A percentile compares a stretch with the other conserved stretches of the same genome.
Evolutionary conservation across 306 rosid species (phyloP).

Genomic region (Fagus crenata): DNA sequence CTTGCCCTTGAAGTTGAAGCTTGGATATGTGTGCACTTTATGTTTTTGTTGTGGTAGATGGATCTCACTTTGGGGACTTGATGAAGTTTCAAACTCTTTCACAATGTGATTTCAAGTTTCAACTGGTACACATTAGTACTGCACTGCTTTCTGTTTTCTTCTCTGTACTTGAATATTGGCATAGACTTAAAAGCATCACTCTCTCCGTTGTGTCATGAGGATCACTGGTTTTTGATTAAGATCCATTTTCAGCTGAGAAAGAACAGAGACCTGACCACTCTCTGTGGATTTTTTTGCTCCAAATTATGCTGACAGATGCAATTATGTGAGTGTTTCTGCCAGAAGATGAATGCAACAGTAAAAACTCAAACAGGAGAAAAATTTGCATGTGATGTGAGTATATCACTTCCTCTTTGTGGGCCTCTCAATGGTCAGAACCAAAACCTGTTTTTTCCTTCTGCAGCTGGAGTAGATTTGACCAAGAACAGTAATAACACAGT

Average conservation of each 20-base stretch:
- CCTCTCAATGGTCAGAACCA: constrained; percentile 5
- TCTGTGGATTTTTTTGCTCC: constrained; percentile 10
- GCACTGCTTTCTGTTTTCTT: neutral
- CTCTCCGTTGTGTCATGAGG: neutral
- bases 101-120: neutral
- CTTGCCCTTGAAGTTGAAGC: neutral
- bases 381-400: constrained; percentile 6
- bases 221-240: neutral
- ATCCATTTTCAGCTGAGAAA: constrained; percentile 34
- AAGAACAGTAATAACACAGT: neutral
- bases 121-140: neutral
- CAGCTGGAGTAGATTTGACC: neutral
- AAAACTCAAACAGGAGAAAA: constrained; percentile 16
- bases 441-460: neutral
- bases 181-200: neutral
- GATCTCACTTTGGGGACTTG: neutral
- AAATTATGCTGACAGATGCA: constrained; percentile 8
- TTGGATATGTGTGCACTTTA: neutral
- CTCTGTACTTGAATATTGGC: neutral
- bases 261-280: constrained; percentile 25
- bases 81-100: neutral
- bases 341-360: constrained; percentile 47
- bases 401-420: neutral
- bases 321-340: constrained; percentile 16
- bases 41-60: neutral